phyloP scores from a whole-genome alignment of 2,329 filamentous ascomycete species.

The Colletotrichum kahawae region DNA sequence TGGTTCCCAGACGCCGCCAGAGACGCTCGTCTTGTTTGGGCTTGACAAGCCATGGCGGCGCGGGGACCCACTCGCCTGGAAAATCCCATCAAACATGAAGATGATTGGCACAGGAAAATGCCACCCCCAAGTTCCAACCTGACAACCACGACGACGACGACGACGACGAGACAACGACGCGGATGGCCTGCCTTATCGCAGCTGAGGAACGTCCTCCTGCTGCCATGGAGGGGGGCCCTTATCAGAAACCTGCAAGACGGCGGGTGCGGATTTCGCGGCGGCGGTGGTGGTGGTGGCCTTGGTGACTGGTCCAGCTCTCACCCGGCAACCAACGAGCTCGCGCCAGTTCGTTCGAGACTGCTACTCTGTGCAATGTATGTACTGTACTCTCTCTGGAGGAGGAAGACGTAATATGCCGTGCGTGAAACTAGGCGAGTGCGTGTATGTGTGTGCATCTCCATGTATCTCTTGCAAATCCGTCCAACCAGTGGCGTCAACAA shows the following conservation, averaged over 20 bases:
- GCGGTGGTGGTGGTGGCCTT: neutral
- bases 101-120: constrained; percentile 7
- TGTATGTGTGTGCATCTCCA: neutral
- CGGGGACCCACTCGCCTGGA: neutral
- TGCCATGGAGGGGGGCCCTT: neutral
- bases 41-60: constrained; percentile 18
- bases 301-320: neutral
- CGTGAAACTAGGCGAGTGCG: neutral
- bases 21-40: constrained; percentile 15
- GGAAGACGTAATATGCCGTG: neutral
- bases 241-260: constrained; percentile 19
- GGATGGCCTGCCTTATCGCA: constrained; percentile 10
- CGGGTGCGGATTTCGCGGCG: constrained; percentile 9
- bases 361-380: neutral
- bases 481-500: constrained; percentile 1
- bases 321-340: neutral
- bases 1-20: constrained; percentile 19
- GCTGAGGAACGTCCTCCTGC: neutral
- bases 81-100: neutral
- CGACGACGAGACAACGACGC: neutral
- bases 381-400: neutral
- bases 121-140: neutral
- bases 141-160: neutral
- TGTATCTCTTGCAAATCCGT: constrained; percentile 2
- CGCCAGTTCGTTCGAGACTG: neutral